Evolutionary conservation across 441 rosid species (phyloP).

Genomic region (Corymbia citriodora): DNA sequence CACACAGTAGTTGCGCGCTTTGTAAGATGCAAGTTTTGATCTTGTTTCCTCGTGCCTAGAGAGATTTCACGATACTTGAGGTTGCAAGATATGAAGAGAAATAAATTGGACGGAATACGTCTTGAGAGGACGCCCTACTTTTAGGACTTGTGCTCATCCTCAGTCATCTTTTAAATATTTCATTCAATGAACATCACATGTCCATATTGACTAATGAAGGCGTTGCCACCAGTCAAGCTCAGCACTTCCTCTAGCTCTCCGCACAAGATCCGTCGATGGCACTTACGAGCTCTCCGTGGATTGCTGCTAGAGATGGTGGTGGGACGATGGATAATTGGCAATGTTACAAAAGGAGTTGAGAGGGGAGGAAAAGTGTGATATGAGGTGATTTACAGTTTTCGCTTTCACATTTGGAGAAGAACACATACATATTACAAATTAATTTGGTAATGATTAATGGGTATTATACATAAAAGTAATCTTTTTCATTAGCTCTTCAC

Average conservation of each 20-base stretch:
- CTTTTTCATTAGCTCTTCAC: not conserved
- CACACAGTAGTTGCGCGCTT: not conserved
- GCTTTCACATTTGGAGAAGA: not conserved
- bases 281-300: not conserved
- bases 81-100: not conserved
- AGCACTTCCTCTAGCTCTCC: not conserved
- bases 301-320: not conserved
- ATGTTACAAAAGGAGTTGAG: not conserved
- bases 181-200: too few relatives aligned
- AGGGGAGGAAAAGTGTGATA: not conserved
- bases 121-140: accelerated
- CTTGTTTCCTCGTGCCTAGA: not conserved
- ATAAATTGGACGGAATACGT: not conserved
- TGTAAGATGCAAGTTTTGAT: not conserved
- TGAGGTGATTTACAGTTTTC: not conserved
- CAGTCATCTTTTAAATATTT: too few relatives aligned
- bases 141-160: too few relatives aligned
- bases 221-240: not conserved
- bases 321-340: not conserved
- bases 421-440: not conserved
- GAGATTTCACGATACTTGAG: not conserved
- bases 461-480: not conserved
- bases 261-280: not conserved
- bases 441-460: not conserved
- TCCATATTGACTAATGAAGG: too few relatives aligned